These are phyloP conservation scores for Castanea crenata DNA, from an alignment of 306 rosid genomes.

Conservation along the genomic window DNA sequence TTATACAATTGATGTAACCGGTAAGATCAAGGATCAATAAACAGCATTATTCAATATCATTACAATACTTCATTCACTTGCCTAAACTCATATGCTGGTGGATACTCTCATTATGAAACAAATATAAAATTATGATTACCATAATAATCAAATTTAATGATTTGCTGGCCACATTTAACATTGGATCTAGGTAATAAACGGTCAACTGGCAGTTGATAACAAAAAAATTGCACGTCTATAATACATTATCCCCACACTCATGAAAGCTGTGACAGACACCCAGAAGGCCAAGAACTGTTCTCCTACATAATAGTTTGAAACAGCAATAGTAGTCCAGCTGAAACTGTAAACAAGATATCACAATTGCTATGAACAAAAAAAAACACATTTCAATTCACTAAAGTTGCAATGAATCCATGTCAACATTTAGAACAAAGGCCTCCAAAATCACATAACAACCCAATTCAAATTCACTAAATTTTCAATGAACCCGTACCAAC, in stretches of 20 bases:
- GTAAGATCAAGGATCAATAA: neutral
- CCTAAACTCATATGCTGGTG: neutral
- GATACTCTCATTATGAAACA: neutral
- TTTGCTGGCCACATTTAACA: neutral
- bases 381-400: neutral
- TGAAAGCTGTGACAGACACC: neutral
- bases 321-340: neutral
- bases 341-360: neutral
- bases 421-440: neutral
- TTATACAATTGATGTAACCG: too few species aligned
- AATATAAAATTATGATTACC: neutral
- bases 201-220: neutral
- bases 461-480: neutral
- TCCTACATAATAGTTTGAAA: slow-evolving; percentile 1
- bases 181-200: neutral
- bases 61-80: neutral
- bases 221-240: neutral
- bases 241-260: neutral
- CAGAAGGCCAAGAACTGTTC: neutral
- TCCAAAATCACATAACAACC: neutral
- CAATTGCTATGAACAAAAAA: too few species aligned
- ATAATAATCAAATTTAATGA: neutral
- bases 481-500: neutral
- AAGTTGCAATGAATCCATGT: neutral
- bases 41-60: neutral